A percentile compares a stretch with the other conserved stretches of the same genome.
Evolutionary conservation across 2,329 filamentous ascomycete species (phyloP).

Genomic region (Aspergillus unguis): DNA sequence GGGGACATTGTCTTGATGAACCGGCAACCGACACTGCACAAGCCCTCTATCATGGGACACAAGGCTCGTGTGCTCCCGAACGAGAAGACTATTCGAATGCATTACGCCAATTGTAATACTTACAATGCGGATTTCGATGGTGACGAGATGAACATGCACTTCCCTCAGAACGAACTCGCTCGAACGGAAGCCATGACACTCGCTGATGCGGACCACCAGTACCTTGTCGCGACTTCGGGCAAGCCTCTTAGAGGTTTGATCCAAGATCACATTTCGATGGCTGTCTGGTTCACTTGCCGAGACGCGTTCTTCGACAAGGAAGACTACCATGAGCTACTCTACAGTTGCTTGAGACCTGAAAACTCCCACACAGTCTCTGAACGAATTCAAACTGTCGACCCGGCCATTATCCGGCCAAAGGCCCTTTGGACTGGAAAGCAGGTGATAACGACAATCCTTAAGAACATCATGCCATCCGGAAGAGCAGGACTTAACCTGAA

Average conservation of each 20-base stretch:
- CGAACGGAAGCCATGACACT: constrained; percentile 88
- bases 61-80: constrained; percentile 85
- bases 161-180: constrained; percentile 94
- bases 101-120: constrained; percentile 98
- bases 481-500: constrained; percentile 75
- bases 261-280: constrained; percentile 96
- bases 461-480: constrained; percentile 79
- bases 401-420: constrained; percentile 76
- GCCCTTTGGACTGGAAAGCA: constrained; percentile 95
- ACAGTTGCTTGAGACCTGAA: constrained; percentile 83
- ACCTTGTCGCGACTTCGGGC: constrained; percentile 87
- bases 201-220: constrained; percentile 96
- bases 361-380: constrained; percentile 82
- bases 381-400: constrained; percentile 74
- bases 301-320: constrained; percentile 87
- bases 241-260: constrained; percentile 94
- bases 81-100: constrained; percentile 98
- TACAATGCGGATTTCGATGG: constrained; percentile 99
- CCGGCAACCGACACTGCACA: constrained; percentile 93
- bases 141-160: constrained; percentile 99
- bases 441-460: constrained; percentile 84
- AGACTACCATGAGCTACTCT: constrained; percentile 91
- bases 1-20: constrained; percentile 99
- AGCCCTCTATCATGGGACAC: constrained; percentile 98
- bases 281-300: constrained; percentile 82